Evolutionary conservation across 208 protist genomes (phyloP).

Genomic region (Borovskyia barvae): DNA sequence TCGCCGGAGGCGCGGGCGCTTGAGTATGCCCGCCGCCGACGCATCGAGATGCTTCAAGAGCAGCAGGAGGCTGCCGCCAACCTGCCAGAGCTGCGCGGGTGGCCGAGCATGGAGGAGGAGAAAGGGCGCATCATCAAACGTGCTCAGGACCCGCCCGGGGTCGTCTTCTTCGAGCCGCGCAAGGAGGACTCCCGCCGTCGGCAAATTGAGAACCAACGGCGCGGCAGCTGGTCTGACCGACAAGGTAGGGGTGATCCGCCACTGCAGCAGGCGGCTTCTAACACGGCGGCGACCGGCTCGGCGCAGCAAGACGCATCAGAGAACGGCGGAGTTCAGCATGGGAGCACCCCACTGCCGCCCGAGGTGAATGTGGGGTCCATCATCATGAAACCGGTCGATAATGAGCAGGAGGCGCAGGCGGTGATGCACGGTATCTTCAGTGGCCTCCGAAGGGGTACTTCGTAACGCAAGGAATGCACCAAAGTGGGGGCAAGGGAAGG

Average conservation of each 20-base stretch:
- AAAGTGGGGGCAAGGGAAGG: not conserved
- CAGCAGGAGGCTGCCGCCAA: slow-evolving; percentile 15
- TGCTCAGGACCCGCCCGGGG: slow-evolving; percentile 56
- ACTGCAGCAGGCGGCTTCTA: not conserved
- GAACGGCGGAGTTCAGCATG: too few relatives aligned
- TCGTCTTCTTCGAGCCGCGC: slow-evolving; percentile 71
- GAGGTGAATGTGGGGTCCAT: slow-evolving; percentile 31
- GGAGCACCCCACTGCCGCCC: slow-evolving; percentile 13
- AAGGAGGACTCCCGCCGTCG: slow-evolving; percentile 35
- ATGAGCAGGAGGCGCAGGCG: slow-evolving; percentile 29
- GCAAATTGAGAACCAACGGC: slow-evolving; percentile 45
- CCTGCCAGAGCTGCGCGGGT: slow-evolving; percentile 42
- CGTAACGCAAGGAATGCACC: too few relatives aligned
- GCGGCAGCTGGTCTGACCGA: slow-evolving; percentile 7
- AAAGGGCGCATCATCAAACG: slow-evolving; percentile 61
- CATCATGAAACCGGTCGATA: slow-evolving; percentile 25
- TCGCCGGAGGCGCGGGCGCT: slow-evolving; percentile 46
- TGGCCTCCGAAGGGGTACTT: slow-evolving; percentile 11
- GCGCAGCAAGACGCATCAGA: not conserved
- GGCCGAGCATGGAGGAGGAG: slow-evolving; percentile 56
- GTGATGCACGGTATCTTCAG: slow-evolving; percentile 32
- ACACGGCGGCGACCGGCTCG: not conserved
- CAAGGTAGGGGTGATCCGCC: not conserved
- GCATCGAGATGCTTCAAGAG: slow-evolving; percentile 45
- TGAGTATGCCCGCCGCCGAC: slow-evolving; percentile 64